Conservation (phyloP, 192 early-diverging fungal species). For the Gaertneriomyces semiglobifer region DNA sequence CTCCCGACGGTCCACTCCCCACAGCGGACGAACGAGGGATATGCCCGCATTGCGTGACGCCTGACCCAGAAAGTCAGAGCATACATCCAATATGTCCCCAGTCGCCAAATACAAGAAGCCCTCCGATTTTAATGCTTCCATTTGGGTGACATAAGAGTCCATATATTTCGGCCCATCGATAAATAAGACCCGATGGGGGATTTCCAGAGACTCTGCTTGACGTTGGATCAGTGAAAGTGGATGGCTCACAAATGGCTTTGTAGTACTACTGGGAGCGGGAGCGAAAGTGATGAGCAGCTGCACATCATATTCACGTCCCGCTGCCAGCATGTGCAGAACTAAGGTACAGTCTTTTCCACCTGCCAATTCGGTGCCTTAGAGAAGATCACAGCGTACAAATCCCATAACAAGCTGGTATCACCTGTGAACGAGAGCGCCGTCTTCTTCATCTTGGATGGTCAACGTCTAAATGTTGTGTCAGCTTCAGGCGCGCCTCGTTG, state of each 20-base stretch:
- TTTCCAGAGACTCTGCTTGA: constrained; percentile 5
- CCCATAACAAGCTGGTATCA: too few species aligned
- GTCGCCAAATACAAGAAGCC: constrained; percentile 15
- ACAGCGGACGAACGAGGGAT: constrained; percentile 18
- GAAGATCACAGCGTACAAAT: too few species aligned
- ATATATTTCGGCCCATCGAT: constrained; percentile 16
- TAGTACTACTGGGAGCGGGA: background rate
- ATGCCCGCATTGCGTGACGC: constrained; percentile 6
- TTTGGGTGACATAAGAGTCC: constrained; percentile 7
- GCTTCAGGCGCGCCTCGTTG: too few species aligned
- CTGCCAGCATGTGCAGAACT: constrained; percentile 12
- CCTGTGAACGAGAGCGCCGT: constrained; percentile 1
- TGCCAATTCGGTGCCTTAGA: background rate
- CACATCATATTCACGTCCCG: background rate
- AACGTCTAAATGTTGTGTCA: too few species aligned
- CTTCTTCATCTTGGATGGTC: background rate
- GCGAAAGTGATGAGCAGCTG: constrained; percentile 12
- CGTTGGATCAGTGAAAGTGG: constrained; percentile 8
- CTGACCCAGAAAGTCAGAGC: constrained; percentile 16
- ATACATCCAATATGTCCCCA: constrained; percentile 24
- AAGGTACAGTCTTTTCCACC: constrained; percentile 23
- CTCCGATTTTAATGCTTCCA: constrained; percentile 8
- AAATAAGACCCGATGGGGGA: constrained; percentile 10
- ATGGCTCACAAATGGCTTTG: constrained; percentile 19
- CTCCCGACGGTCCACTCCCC: constrained; percentile 11